A percentile compares a stretch with the other conserved stretches of the same genome.
These are phyloP conservation scores for Fusarium oligoseptatum DNA, from an alignment of 2,329 filamentous ascomycete genomes.

Conservation along the genomic window DNA sequence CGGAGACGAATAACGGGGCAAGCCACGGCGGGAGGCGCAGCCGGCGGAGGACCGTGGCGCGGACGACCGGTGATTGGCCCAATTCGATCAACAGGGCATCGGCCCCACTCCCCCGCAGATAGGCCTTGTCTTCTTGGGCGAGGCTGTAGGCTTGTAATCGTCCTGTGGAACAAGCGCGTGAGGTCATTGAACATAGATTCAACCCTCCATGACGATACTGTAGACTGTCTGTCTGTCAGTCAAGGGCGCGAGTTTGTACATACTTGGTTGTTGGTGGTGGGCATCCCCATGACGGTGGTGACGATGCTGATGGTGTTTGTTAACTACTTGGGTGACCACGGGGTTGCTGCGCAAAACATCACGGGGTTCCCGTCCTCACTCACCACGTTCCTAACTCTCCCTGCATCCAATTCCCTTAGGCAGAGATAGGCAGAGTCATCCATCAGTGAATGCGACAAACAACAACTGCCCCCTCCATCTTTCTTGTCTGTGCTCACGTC, in stretches of 20 bases:
- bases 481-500: slow-evolving; percentile 23
- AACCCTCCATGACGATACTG: slow-evolving; percentile 34
- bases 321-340: background rate
- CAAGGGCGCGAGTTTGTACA: slow-evolving; percentile 11
- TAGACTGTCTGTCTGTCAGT: background rate
- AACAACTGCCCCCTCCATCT: slow-evolving; percentile 5
- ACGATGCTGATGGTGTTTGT: slow-evolving; percentile 12
- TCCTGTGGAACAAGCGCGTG: slow-evolving; percentile 24
- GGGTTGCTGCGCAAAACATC: slow-evolving; percentile 1
- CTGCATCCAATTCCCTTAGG: slow-evolving; percentile 22
- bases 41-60: slow-evolving; percentile 42
- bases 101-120: slow-evolving; percentile 29
- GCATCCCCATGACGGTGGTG: slow-evolving; percentile 8
- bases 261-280: slow-evolving; percentile 16
- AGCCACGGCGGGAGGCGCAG: slow-evolving; percentile 52
- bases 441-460: slow-evolving; percentile 1
- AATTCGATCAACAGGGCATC: slow-evolving; percentile 24
- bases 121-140: slow-evolving; percentile 7
- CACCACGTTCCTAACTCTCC: background rate
- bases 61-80: slow-evolving; percentile 37
- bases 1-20: slow-evolving; percentile 41
- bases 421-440: slow-evolving; percentile 19
- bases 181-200: slow-evolving; percentile 34
- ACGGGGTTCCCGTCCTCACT: slow-evolving; percentile 7
- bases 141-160: slow-evolving; percentile 37